Evolutionary conservation across 169 alveolate species (phyloP).

Genomic region (Plasmodium blacklocki): DNA sequence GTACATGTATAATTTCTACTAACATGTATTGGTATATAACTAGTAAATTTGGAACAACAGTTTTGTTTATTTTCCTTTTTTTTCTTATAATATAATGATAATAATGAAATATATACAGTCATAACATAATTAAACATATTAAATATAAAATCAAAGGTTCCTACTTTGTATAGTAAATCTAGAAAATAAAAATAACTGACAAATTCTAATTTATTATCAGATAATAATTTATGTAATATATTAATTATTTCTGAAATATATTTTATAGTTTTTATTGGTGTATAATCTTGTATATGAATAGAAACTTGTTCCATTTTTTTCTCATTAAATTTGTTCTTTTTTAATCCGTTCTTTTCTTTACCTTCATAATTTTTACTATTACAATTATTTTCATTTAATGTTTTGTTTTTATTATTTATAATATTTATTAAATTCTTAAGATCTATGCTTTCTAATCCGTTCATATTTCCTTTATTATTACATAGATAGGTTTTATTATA

Average conservation of each 20-base stretch:
- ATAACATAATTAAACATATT: slow-evolving; percentile 76
- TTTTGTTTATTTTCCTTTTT: slow-evolving; percentile 45
- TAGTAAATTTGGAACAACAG: slow-evolving; percentile 3
- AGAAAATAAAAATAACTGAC: slow-evolving; percentile 69
- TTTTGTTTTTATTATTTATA: background rate
- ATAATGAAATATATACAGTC: slow-evolving; percentile 73
- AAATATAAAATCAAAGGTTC: slow-evolving; percentile 74
- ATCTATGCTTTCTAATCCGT: background rate
- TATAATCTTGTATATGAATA: slow-evolving; percentile 38
- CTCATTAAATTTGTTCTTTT: background rate
- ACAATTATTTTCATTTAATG: background rate
- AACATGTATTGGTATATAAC: slow-evolving; percentile 71
- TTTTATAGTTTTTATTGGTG: slow-evolving; percentile 73
- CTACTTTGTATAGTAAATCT: slow-evolving; percentile 71
- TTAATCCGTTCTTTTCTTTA: background rate
- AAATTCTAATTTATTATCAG: slow-evolving; percentile 66
- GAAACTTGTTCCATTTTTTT: slow-evolving; percentile 15
- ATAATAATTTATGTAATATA: slow-evolving; percentile 46
- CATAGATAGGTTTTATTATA: slow-evolving; percentile 25
- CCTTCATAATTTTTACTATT: background rate
- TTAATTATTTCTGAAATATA: slow-evolving; percentile 69
- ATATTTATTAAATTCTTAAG: background rate
- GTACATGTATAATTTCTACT: slow-evolving; percentile 76
- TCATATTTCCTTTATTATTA: background rate
- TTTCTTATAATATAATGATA: slow-evolving; percentile 51